A percentile compares a stretch with the other conserved stretches of the same genome.
phyloP scores from a whole-genome alignment of 805 yeast genomes.

The Lipomyces starkeyi region DNA sequence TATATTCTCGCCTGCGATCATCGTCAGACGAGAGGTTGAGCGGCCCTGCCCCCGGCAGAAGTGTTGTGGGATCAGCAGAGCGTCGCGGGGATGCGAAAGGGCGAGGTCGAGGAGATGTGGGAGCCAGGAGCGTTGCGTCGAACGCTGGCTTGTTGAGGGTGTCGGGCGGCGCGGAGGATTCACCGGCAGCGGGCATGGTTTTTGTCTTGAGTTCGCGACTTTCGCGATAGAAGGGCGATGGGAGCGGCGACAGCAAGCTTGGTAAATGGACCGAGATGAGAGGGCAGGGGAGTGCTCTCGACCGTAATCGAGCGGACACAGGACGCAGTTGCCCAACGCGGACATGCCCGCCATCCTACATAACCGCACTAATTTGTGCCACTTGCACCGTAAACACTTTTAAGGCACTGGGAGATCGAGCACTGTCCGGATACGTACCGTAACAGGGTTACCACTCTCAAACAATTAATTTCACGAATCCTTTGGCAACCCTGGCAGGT shows the following conservation, averaged over 20 bases:
- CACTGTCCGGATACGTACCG: too few relatives aligned
- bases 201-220: background rate
- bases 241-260: background rate
- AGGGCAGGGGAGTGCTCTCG: background rate
- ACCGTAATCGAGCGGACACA: background rate
- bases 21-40: constrained; percentile 9
- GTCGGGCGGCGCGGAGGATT: background rate
- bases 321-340: background rate
- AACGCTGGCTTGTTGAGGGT: background rate
- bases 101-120: background rate
- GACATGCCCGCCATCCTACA: too few relatives aligned
- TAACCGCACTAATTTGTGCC: too few relatives aligned
- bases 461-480: too few relatives aligned
- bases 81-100: background rate
- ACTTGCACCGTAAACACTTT: too few relatives aligned
- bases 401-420: too few relatives aligned
- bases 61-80: constrained; percentile 42
- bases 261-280: background rate
- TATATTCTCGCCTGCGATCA: background rate
- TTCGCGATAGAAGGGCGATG: background rate
- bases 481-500: too few relatives aligned
- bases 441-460: too few relatives aligned
- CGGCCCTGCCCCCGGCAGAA: constrained; percentile 2
- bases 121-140: background rate
- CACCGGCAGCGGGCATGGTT: background rate